Conservation (phyloP, 768 basidiomycete species). For the Boletus rex-veris region DNA sequence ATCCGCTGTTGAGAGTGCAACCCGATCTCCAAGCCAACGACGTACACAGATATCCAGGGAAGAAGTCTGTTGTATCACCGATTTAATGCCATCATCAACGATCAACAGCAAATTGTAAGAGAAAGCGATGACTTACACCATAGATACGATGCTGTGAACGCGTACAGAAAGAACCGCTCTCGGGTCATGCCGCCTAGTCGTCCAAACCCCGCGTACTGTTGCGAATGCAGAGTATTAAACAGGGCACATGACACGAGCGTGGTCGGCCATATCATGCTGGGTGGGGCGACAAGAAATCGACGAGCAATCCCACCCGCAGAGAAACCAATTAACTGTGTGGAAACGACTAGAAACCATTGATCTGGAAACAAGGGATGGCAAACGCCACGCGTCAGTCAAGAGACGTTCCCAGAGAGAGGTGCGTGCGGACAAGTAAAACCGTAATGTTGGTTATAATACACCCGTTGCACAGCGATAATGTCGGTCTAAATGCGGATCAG, state of each 20-base stretch:
- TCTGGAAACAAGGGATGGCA: slow-evolving; percentile 35
- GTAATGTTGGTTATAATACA: slow-evolving; percentile 65
- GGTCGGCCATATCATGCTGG: slow-evolving; percentile 67
- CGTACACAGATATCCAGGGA: slow-evolving; percentile 46
- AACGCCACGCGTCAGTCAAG: neutral
- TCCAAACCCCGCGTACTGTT: slow-evolving; percentile 62
- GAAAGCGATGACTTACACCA: slow-evolving; percentile 49
- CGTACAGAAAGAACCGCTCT: slow-evolving; percentile 72
- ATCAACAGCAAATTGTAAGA: neutral
- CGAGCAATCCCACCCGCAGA: slow-evolving; percentile 74
- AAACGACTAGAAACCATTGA: slow-evolving; percentile 78
- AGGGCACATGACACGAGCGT: slow-evolving; percentile 71
- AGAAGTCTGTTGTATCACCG: slow-evolving; percentile 30
- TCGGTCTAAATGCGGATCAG: slow-evolving; percentile 43
- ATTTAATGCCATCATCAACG: slow-evolving; percentile 2
- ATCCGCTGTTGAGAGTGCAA: neutral
- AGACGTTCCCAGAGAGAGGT: neutral
- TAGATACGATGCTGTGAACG: slow-evolving; percentile 49
- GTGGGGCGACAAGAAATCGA: slow-evolving; percentile 67
- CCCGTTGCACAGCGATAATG: slow-evolving; percentile 70
- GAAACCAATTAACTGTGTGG: slow-evolving; percentile 76
- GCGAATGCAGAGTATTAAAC: slow-evolving; percentile 77
- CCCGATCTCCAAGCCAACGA: neutral
- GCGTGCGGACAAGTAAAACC: slow-evolving; percentile 50
- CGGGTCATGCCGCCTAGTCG: slow-evolving; percentile 62